Conservation (phyloP, 345 rosid genomes). For the Laguncularia racemosa region DNA sequence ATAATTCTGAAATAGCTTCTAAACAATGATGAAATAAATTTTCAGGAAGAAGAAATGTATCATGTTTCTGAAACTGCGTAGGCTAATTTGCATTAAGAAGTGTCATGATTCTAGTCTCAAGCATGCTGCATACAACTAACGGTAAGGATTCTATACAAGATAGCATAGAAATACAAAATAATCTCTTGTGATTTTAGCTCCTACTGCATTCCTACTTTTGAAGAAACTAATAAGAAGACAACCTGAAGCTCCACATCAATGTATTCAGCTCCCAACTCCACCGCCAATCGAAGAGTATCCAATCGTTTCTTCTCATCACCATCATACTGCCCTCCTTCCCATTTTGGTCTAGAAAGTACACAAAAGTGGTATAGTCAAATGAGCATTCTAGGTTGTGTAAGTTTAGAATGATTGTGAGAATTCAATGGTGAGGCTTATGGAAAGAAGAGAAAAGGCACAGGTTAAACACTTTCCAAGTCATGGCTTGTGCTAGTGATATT, state of each 20-base stretch:
- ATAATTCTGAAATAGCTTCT: neutral
- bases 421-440: neutral
- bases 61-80: neutral
- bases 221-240: conserved; percentile 11
- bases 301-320: conserved; percentile 68
- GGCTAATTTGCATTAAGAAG: neutral
- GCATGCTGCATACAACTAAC: no score
- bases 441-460: no score
- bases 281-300: conserved; percentile 66
- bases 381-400: neutral
- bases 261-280: conserved; percentile 94
- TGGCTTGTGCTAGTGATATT: neutral
- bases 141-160: no score
- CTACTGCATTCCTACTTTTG: neutral
- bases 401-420: neutral
- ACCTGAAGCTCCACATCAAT: conserved; percentile 96
- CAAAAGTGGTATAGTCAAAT: neutral
- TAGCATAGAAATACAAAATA: no score
- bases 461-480: neutral
- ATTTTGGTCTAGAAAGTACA: conserved; percentile 49
- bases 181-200: no score
- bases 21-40: neutral
- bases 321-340: conserved; percentile 94
- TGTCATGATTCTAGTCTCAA: no score
- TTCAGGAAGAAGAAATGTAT: neutral